phyloP scores from a whole-genome alignment of 192 early-diverging fungal species.

The Endogone sp. region DNA sequence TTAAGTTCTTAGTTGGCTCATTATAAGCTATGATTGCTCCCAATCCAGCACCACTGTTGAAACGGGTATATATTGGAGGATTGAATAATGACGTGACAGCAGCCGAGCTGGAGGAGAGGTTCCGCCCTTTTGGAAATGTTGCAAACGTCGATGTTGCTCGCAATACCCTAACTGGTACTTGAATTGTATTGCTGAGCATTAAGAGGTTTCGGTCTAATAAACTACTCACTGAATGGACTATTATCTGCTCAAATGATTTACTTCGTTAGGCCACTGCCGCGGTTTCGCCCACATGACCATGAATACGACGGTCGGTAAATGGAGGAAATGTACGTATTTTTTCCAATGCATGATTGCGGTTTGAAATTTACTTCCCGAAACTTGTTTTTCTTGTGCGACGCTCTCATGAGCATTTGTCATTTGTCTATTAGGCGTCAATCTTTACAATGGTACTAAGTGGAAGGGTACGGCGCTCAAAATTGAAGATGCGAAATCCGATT shows the following conservation, averaged over 20 bases:
- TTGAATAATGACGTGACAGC: constrained; percentile 52
- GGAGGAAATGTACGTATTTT: constrained; percentile 60
- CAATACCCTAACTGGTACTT: constrained; percentile 29
- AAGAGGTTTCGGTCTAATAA: no score
- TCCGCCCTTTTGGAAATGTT: constrained; percentile 69
- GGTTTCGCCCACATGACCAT: constrained; percentile 76
- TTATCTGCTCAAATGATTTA: constrained; percentile 4
- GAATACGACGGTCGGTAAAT: constrained; percentile 58
- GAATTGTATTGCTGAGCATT: no score
- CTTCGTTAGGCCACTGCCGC: constrained; percentile 39
- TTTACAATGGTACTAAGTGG: constrained; percentile 81
- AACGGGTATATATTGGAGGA: constrained; percentile 79
- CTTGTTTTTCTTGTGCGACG: not conserved
- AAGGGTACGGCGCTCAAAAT: constrained; percentile 74
- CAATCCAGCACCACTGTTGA: constrained; percentile 18
- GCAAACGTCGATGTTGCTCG: constrained; percentile 46
- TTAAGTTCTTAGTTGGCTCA: not conserved
- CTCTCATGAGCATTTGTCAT: not conserved
- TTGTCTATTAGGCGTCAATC: constrained; percentile 39
- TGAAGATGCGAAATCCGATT: constrained; percentile 79
- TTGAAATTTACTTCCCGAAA: not conserved
- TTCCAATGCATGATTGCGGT: no score
- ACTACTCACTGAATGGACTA: constrained; percentile 6
- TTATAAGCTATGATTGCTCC: no score
- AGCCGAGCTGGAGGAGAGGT: constrained; percentile 57